phyloP scores from a whole-genome alignment of 2,329 filamentous ascomycete species.

The Chaetomium sp. region DNA sequence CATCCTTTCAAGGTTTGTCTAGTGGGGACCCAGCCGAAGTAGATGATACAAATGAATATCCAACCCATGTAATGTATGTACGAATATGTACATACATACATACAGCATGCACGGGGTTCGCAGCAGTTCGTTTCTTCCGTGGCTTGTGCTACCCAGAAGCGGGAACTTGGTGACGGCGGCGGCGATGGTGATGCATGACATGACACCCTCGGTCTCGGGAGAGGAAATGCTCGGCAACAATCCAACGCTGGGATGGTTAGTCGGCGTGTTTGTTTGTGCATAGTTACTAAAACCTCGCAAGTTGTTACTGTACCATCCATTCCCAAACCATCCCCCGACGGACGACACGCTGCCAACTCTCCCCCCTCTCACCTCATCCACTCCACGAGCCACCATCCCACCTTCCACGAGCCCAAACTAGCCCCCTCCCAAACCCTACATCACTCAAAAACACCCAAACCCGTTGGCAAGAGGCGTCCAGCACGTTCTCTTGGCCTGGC shows the following conservation, averaged over 20 bases:
- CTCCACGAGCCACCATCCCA: background rate
- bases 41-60: background rate
- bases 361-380: background rate
- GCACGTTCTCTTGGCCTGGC: slow-evolving; percentile 19
- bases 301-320: background rate
- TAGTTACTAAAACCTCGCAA: background rate
- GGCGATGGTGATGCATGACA: background rate
- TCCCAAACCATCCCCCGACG: background rate
- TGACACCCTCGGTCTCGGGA: background rate
- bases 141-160: background rate
- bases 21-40: background rate
- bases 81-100: too few relatives aligned
- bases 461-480: background rate
- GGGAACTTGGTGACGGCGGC: background rate
- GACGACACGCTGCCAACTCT: background rate
- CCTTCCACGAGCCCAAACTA: background rate
- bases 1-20: too few relatives aligned
- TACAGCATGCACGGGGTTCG: background rate
- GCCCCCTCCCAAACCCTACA: background rate
- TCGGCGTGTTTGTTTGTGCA: background rate
- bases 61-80: too few relatives aligned
- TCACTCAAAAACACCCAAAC: background rate
- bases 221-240: background rate
- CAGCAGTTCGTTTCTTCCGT: background rate
- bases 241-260: background rate